phyloP scores from a whole-genome alignment of 139 green algal genomes.

The Tetraselmis striata region DNA sequence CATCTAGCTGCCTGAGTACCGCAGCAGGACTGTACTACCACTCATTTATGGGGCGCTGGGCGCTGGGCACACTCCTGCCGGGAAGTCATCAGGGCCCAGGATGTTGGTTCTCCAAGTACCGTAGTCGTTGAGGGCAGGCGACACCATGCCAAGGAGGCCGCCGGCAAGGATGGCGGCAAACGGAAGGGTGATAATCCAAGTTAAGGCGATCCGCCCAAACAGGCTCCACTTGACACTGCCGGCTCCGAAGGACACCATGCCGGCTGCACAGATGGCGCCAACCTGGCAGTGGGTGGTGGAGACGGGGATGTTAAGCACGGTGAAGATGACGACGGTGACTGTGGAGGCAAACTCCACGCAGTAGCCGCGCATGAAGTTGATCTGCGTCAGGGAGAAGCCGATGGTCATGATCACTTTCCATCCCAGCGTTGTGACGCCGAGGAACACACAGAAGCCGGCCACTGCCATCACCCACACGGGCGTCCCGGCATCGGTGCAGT shows the following conservation, averaged over 20 bases:
- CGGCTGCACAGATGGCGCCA: constrained; percentile 31
- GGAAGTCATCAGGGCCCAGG: not conserved
- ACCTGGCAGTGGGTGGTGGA: constrained; percentile 42
- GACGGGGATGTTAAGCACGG: constrained; percentile 31
- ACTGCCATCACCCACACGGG: constrained; percentile 16
- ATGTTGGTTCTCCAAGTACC: not conserved
- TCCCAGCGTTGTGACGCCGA: constrained; percentile 20
- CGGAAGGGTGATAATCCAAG: constrained; percentile 21
- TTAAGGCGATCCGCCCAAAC: constrained; percentile 13
- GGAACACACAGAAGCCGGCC: constrained; percentile 12
- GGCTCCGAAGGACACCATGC: constrained; percentile 1
- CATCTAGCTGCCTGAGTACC: no score
- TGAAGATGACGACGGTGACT: constrained; percentile 23
- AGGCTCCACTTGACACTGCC: constrained; percentile 14
- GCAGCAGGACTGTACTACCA: no score
- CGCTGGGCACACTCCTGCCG: no score
- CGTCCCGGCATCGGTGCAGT: constrained; percentile 2
- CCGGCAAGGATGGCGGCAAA: constrained; percentile 9
- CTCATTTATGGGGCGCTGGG: no score
- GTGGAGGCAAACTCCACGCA: constrained; percentile 33
- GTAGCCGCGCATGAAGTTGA: constrained; percentile 33
- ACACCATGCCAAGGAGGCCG: not conserved
- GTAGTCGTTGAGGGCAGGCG: not conserved
- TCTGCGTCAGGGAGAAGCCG: constrained; percentile 21
- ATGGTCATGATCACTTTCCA: constrained; percentile 32